A percentile compares a stretch with the other conserved stretches of the same genome.
phyloP scores from a whole-genome alignment of 1,284 basidiomycete genomes.

The Moesziomyces globuligerus region DNA sequence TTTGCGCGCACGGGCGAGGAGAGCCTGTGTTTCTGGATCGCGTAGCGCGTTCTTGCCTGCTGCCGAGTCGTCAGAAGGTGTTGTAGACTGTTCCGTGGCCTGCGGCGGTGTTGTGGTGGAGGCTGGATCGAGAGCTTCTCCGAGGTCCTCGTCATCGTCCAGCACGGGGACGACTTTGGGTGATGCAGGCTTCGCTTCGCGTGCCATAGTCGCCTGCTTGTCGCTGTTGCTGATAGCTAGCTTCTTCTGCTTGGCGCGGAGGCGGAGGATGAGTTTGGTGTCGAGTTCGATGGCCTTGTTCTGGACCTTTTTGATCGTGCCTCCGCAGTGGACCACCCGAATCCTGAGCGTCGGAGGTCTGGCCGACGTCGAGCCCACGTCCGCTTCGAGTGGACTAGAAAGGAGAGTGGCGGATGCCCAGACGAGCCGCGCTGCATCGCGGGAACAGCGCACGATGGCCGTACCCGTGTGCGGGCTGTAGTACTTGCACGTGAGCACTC shows the following conservation, averaged over 20 bases:
- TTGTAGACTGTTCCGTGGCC: too few species aligned
- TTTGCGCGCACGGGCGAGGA: constrained; percentile 28
- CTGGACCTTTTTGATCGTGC: constrained; percentile 56
- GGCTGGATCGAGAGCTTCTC: constrained; percentile 28
- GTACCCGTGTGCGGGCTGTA: constrained; percentile 48
- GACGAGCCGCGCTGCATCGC: constrained; percentile 41
- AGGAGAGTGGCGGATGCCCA: constrained; percentile 51
- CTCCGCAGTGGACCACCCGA: constrained; percentile 43
- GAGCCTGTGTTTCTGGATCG: constrained; percentile 30
- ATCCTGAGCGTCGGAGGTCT: constrained; percentile 21
- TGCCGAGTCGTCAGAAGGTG: too few species aligned
- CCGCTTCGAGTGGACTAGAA: constrained; percentile 23
- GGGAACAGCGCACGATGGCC: constrained; percentile 46
- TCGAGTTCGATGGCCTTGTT: constrained; percentile 51
- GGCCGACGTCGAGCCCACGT: neutral
- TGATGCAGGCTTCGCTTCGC: neutral
- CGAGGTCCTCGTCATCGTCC: constrained; percentile 35
- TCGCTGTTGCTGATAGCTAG: neutral
- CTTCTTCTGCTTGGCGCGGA: constrained; percentile 24
- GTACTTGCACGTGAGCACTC: constrained; percentile 45
- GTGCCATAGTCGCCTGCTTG: neutral
- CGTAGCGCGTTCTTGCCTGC: neutral
- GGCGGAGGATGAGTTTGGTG: constrained; percentile 26
- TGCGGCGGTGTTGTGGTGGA: too few species aligned
- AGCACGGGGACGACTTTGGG: neutral